Evolutionary conservation across 495 filamentous ascomycete genomes (phyloP).

Genomic region (Staphylotrichum longicolle): DNA sequence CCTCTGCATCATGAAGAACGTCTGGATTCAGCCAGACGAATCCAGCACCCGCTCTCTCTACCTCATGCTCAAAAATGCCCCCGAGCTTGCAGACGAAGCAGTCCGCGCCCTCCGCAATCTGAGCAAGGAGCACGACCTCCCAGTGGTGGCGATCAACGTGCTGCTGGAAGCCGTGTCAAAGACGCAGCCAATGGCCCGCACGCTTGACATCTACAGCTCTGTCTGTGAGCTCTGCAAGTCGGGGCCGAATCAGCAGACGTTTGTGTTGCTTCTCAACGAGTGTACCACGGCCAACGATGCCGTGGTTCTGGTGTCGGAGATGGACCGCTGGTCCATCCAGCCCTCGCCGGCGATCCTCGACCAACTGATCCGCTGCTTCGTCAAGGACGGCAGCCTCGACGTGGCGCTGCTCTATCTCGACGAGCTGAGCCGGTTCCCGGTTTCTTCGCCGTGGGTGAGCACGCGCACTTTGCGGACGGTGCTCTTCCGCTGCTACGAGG

Average conservation of each 20-base stretch:
- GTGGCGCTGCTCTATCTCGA: slow-evolving; percentile 58
- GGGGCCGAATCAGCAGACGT: slow-evolving; percentile 59
- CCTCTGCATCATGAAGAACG: slow-evolving; percentile 65
- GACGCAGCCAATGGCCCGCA: slow-evolving; percentile 47
- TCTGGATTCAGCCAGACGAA: slow-evolving; percentile 51
- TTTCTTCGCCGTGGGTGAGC: slow-evolving; percentile 37
- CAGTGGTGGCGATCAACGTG: slow-evolving; percentile 59
- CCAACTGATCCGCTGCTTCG: slow-evolving; percentile 63
- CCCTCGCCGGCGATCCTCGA: slow-evolving; percentile 66
- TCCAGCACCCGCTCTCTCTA: slow-evolving; percentile 60
- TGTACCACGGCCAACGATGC: slow-evolving; percentile 58
- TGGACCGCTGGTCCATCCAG: slow-evolving; percentile 59
- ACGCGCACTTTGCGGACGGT: slow-evolving; percentile 38
- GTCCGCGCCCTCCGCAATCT: slow-evolving; percentile 57
- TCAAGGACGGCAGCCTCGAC: slow-evolving; percentile 52
- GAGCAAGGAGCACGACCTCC: slow-evolving; percentile 45
- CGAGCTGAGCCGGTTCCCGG: slow-evolving; percentile 46
- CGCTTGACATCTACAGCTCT: slow-evolving; percentile 68
- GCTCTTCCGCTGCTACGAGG: slow-evolving; percentile 41
- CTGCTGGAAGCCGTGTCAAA: slow-evolving; percentile 56
- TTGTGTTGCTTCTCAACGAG: slow-evolving; percentile 64
- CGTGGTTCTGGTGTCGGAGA: slow-evolving; percentile 71
- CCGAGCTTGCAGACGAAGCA: slow-evolving; percentile 39
- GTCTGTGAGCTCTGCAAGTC: slow-evolving; percentile 59
- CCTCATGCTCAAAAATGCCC: slow-evolving; percentile 33